Evolutionary conservation across 192 early-diverging fungal genomes (phyloP), one percentile per base, ranked within the genome.

Genomic region (Umbelopsis sp.): DNA sequence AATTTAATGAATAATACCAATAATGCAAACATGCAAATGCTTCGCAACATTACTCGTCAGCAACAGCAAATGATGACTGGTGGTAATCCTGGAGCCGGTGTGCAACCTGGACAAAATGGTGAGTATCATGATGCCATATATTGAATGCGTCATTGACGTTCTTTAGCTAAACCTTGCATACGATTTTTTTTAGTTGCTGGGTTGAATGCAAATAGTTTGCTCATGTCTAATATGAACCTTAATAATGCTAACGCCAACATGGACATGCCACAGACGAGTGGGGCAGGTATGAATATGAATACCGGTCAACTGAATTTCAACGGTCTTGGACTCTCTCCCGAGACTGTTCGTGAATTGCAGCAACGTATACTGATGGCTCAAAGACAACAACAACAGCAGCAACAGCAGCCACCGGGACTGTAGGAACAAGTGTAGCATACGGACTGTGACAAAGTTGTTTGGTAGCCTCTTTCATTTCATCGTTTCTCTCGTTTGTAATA

Each of bases 181-280:
- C 27, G 64, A 55, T 47, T 41, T 27, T 52, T 64, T 64, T 49
- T 11, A 22, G 13, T 50, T 15, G 51, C 50, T 50, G 74, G 73
- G 0, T 27, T 80, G 10, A 80, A 80, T 64, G 45, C 61, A 13
- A 76, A 76, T 48, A 80, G 78, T 52, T 37, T 80, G 15, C 53
- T 80, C 46, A 25, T 80, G 22, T 80, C 78, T 12, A 75, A 80
- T 37, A 68, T 75, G 47, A 80, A 76, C 46, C 55, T 74, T 11
- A 76, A 68, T 18, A 58, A 30, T 7, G 48, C 15, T 44, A 46
- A 47, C 13, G 58, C 64, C n/a, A 71, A 65, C 16, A 61, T 70
- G 67, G 64, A 30, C 11, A 30, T 21, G 48, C 35, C 55, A 21
- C 58, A 48, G 46, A 46, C 27, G 55, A 65, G 7, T 21, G 61